These are phyloP conservation scores for Phytophthora constricta DNA, from an alignment of 352 stramenopile genomes.

Conservation along the genomic window DNA sequence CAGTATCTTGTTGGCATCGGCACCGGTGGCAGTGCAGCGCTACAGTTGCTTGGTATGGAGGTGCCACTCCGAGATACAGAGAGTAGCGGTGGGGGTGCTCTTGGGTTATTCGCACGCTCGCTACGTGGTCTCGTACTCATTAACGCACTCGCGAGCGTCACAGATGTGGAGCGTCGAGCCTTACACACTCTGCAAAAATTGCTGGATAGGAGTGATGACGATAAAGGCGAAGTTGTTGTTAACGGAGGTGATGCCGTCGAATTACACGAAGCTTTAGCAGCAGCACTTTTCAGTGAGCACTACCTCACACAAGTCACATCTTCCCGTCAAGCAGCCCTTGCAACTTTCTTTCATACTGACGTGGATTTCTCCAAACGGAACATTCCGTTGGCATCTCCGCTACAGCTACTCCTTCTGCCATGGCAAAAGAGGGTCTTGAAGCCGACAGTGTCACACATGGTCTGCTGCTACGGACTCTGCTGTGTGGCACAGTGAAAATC, in stretches of 20 bases:
- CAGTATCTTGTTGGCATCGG: conserved; percentile 77
- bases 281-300: conserved; percentile 60
- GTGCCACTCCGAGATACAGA: conserved; percentile 41
- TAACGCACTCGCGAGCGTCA: conserved; percentile 45
- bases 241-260: conserved; percentile 35
- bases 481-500: conserved; percentile 58
- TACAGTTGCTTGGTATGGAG: conserved; percentile 56
- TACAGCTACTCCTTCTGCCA: background rate
- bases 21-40: conserved; percentile 52
- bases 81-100: conserved; percentile 19
- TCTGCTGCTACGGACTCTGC: conserved; percentile 41
- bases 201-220: conserved; percentile 12
- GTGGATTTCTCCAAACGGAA: conserved; percentile 50
- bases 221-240: background rate
- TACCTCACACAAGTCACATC: conserved; percentile 63
- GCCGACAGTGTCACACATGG: conserved; percentile 19
- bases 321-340: conserved; percentile 50
- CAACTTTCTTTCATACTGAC: conserved; percentile 59
- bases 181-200: conserved; percentile 31
- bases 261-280: conserved; percentile 55
- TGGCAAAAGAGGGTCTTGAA: background rate
- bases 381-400: background rate
- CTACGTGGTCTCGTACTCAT: conserved; percentile 65
- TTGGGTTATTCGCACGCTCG: conserved; percentile 49
- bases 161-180: conserved; percentile 31